A percentile compares a stretch with the other conserved stretches of the same genome.
Evolutionary conservation across 176 grass and related monocot species (phyloP).

Genomic region (Dactylis glomerata): DNA sequence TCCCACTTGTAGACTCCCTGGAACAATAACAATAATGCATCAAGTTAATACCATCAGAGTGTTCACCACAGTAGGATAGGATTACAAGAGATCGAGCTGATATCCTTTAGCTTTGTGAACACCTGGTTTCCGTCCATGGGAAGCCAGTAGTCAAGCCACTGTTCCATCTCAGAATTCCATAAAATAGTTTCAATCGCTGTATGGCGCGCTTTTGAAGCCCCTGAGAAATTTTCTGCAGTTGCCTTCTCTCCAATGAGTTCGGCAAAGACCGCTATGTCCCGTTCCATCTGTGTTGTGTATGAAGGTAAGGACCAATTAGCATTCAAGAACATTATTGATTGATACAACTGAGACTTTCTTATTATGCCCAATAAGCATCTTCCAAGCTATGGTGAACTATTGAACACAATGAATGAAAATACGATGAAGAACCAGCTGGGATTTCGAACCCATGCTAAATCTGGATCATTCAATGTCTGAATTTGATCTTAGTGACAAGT

Average conservation of each 20-base stretch:
- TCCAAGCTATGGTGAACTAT: background rate
- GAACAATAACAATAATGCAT: slow-evolving; percentile 21
- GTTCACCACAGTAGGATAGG: background rate
- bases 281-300: slow-evolving; percentile 61
- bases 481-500: background rate
- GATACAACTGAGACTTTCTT: background rate
- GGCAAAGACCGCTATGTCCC: slow-evolving; percentile 65
- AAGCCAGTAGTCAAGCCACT: slow-evolving; percentile 94
- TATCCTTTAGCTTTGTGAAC: background rate
- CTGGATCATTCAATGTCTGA: background rate
- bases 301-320: background rate
- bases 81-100: background rate
- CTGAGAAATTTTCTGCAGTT: slow-evolving; percentile 47
- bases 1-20: slow-evolving; percentile 66
- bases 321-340: background rate
- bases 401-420: background rate
- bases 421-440: background rate
- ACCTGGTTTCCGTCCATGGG: slow-evolving; percentile 52
- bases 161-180: slow-evolving; percentile 77
- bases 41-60: background rate
- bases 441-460: background rate
- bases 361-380: background rate
- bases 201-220: slow-evolving; percentile 51
- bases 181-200: slow-evolving; percentile 68
- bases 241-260: slow-evolving; percentile 54